A percentile compares a stretch with the other conserved stretches of the same genome.
Evolutionary conservation across 805 yeast genomes (phyloP).

Genomic region (Pichia scutulata): DNA sequence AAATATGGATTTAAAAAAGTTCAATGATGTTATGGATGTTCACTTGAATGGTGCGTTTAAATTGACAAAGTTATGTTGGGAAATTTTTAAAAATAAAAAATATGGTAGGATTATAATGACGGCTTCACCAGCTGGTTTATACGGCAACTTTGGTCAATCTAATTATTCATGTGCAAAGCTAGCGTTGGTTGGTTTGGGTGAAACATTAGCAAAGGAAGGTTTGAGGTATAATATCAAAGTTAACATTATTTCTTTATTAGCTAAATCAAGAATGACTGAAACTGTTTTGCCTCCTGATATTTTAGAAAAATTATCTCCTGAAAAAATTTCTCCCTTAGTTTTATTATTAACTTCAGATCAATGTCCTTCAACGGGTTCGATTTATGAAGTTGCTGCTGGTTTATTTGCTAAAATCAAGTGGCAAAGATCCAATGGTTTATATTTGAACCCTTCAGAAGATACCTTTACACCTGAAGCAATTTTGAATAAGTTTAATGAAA

Average conservation of each 20-base stretch:
- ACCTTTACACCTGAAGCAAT: slow-evolving; percentile 82
- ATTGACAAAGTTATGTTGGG: slow-evolving; percentile 89
- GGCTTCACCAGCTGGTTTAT: slow-evolving; percentile 95
- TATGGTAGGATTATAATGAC: slow-evolving; percentile 89
- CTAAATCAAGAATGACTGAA: slow-evolving; percentile 95
- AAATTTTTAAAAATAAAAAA: slow-evolving; percentile 71
- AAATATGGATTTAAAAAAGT: slow-evolving; percentile 78
- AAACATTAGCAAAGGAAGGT: slow-evolving; percentile 94
- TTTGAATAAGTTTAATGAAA: slow-evolving; percentile 53
- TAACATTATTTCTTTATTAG: slow-evolving; percentile 89
- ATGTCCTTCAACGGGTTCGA: slow-evolving; percentile 58
- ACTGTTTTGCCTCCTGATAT: slow-evolving; percentile 78
- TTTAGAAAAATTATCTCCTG: slow-evolving; percentile 73
- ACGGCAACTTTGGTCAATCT: slow-evolving; percentile 95
- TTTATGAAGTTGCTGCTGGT: slow-evolving; percentile 93
- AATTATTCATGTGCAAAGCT: slow-evolving; percentile 92
- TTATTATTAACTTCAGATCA: slow-evolving; percentile 67
- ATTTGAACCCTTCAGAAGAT: slow-evolving; percentile 64
- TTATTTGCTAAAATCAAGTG: slow-evolving; percentile 86
- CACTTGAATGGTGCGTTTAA: slow-evolving; percentile 87
- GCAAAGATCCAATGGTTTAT: slow-evolving; percentile 86
- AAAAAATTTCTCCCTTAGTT: slow-evolving; percentile 87
- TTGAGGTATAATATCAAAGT: slow-evolving; percentile 71
- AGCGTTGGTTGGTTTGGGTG: slow-evolving; percentile 85
- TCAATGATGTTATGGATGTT: slow-evolving; percentile 72